A percentile compares a stretch with the other conserved stretches of the same genome.
These are phyloP conservation scores for thale cress (Arabidopsis thaliana) DNA, from an alignment of 345 rosid species.

Conservation along the genomic window DNA sequence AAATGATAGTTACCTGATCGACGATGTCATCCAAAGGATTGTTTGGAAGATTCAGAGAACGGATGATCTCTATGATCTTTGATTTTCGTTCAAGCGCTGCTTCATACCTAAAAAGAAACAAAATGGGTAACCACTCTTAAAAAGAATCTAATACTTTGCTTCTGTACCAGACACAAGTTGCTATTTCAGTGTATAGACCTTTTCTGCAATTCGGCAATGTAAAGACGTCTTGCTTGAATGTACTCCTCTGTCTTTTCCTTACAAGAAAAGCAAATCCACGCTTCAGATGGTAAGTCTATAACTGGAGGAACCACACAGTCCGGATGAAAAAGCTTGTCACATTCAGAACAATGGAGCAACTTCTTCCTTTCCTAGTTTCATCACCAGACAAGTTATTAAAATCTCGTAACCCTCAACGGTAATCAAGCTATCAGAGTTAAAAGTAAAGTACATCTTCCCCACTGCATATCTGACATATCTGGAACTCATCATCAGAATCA, in stretches of 20 bases:
- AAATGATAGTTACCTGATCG: conserved; percentile 70
- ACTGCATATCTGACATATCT: conserved; percentile 92
- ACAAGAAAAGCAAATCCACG: conserved; percentile 95
- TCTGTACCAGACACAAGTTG: conserved; percentile 35
- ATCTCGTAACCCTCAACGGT: conserved; percentile 20
- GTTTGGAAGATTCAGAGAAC: conserved; percentile 89
- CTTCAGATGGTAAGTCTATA: conserved; percentile 65
- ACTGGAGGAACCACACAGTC: conserved; percentile 89
- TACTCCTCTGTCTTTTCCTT: conserved; percentile 96
- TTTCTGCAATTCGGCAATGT: conserved; percentile 69
- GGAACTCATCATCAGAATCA: conserved; percentile 99
- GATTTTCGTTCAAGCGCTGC: conserved; percentile 82
- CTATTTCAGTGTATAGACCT: conserved; percentile 52
- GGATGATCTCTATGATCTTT: conserved; percentile 87
- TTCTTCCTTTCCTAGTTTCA: conserved; percentile 83
- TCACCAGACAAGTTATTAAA: conserved; percentile 34
- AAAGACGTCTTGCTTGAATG: conserved; percentile 71
- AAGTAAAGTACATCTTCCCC: conserved; percentile 74
- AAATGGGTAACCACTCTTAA: conserved; percentile 16
- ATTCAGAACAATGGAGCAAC: conserved; percentile 91
- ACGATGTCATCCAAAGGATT: conserved; percentile 97
- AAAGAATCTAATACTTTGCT: conserved; percentile 15
- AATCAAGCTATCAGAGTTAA: conserved; percentile 28
- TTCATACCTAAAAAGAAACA: conserved; percentile 68
- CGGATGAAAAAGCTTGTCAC: conserved; percentile 88